Conservation (phyloP, 495 filamentous ascomycete genomes). For the Lasiosphaeriaceae sp. region DNA sequence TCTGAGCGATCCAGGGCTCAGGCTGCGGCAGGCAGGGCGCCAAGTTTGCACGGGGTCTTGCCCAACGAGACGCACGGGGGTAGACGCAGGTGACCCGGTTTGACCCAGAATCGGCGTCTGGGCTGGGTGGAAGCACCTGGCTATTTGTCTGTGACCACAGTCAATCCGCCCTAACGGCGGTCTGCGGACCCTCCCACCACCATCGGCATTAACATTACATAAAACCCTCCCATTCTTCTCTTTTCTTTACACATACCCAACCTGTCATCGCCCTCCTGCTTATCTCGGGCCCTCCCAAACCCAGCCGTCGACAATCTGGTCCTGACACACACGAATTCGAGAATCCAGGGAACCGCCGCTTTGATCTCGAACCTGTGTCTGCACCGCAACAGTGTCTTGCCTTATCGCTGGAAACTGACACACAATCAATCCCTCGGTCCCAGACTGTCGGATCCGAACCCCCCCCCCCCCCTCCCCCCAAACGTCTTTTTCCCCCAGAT, state of each 20-base stretch:
- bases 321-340: conserved; percentile 34
- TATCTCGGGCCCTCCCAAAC: conserved; percentile 37
- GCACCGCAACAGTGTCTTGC: conserved; percentile 20
- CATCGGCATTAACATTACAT: conserved; percentile 50
- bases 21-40: background rate
- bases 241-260: conserved; percentile 45
- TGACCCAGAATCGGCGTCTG: conserved; percentile 16
- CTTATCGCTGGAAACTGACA: conserved; percentile 30
- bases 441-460: conserved; percentile 44
- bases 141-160: conserved; percentile 22
- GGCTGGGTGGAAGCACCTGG: conserved; percentile 21
- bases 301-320: conserved; percentile 33
- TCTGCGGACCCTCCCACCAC: conserved; percentile 31
- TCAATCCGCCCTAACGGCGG: conserved; percentile 21
- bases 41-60: background rate
- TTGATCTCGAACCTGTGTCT: conserved; percentile 14
- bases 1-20: too few species aligned
- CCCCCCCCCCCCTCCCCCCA: conserved; percentile 15
- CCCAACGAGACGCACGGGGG: background rate
- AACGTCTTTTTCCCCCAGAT: conserved; percentile 37
- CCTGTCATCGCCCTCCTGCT: conserved; percentile 41
- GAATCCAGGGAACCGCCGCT: conserved; percentile 29
- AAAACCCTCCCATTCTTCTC: conserved; percentile 47
- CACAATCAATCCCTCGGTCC: conserved; percentile 25
- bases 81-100: conserved; percentile 3